Percentiles rank a stretch among this genome's conserved stretches.
These are phyloP conservation scores for Colletotrichum graminicola DNA, from an alignment of 2,329 filamentous ascomycete genomes.

Conservation along the genomic window DNA sequence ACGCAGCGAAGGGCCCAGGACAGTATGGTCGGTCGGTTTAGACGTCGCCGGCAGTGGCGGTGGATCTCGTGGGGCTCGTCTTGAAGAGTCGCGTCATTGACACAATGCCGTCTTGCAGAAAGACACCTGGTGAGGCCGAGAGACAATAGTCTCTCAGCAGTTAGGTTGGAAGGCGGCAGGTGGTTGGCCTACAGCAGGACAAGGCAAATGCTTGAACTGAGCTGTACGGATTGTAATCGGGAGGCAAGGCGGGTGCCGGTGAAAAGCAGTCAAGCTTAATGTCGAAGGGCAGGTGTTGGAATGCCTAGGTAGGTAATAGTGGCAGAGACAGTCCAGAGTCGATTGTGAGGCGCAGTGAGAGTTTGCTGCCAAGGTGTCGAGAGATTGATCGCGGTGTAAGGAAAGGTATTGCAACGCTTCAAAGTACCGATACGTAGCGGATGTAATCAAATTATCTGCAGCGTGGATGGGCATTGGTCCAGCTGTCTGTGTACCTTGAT, in stretches of 20 bases:
- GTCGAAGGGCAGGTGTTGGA: background rate
- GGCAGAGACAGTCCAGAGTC: background rate
- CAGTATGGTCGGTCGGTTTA: background rate
- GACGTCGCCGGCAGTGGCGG: background rate
- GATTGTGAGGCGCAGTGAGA: background rate
- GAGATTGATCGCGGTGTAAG: background rate
- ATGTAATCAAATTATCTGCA: background rate
- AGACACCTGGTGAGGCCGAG: background rate
- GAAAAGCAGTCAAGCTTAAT: background rate
- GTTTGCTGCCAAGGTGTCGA: background rate
- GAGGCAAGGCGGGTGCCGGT: background rate
- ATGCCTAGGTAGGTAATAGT: background rate
- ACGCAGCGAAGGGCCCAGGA: background rate
- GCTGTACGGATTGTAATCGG: background rate
- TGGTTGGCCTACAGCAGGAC: background rate
- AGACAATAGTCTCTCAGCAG: background rate
- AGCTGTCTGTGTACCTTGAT: conserved; percentile 5
- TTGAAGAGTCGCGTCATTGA: conserved; percentile 24
- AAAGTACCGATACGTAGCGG: conserved; percentile 4
- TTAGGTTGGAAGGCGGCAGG: background rate
- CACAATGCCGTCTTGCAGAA: conserved; percentile 10
- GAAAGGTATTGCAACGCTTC: background rate
- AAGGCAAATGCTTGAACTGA: background rate
- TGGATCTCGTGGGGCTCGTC: conserved; percentile 3
- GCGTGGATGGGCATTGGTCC: conserved; percentile 8